phyloP scores from a whole-genome alignment of 768 basidiomycete genomes.

The Suillus hirtellus region DNA sequence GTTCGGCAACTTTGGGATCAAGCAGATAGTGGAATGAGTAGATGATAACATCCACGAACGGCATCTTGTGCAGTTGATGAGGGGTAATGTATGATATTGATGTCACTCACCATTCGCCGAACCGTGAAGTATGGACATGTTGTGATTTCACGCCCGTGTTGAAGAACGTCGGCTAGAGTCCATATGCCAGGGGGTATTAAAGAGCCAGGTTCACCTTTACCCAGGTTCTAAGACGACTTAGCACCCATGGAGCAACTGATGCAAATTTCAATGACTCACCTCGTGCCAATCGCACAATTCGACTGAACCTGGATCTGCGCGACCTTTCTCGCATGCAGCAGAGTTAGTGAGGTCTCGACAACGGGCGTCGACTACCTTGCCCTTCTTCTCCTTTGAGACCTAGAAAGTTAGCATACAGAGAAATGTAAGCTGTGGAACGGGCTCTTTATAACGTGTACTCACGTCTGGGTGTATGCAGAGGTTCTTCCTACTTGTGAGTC shows the following conservation, averaged over 20 bases:
- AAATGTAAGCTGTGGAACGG: slow-evolving; percentile 3
- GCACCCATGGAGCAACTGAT: slow-evolving; percentile 6
- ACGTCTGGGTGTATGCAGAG: slow-evolving; percentile 95
- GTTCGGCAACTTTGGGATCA: slow-evolving; percentile 98
- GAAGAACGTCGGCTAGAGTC: slow-evolving; percentile 91
- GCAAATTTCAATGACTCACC: slow-evolving; percentile 45
- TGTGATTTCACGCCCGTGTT: slow-evolving; percentile 81
- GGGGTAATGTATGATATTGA: not conserved
- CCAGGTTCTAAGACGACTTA: slow-evolving; percentile 62
- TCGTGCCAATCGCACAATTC: slow-evolving; percentile 96
- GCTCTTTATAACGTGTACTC: slow-evolving; percentile 19
- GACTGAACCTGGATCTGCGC: slow-evolving; percentile 85
- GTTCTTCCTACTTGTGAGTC: slow-evolving; percentile 94
- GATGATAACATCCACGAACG: slow-evolving; percentile 94
- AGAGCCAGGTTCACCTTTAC: slow-evolving; percentile 76
- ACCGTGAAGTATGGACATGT: slow-evolving; percentile 97
- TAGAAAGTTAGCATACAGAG: slow-evolving; percentile 29
- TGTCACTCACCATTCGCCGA: slow-evolving; percentile 81
- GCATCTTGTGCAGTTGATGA: slow-evolving; percentile 61
- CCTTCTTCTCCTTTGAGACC: slow-evolving; percentile 98
- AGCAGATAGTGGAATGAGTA: slow-evolving; percentile 99
- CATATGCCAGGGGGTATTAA: slow-evolving; percentile 86
- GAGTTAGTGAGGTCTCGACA: slow-evolving; percentile 95
- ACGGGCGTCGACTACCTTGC: slow-evolving; percentile 93
- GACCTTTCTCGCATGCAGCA: slow-evolving; percentile 77